A percentile compares a stretch with the other conserved stretches of the same genome.
Evolutionary conservation across 1,284 basidiomycete genomes (phyloP).

Genomic region (Marasmius tenuissimus): DNA sequence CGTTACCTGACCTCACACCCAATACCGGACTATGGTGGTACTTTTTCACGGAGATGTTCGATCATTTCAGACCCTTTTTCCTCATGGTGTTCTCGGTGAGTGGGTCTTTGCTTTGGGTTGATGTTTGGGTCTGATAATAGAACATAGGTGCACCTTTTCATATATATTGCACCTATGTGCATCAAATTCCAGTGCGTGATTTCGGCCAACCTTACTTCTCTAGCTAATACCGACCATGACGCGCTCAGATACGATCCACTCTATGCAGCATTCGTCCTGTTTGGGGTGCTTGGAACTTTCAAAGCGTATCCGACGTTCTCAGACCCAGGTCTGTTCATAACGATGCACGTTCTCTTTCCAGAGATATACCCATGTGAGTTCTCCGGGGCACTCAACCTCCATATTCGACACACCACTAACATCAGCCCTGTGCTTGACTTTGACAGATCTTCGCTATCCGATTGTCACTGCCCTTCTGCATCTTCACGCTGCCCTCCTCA

Average conservation of each 20-base stretch:
- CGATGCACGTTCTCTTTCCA: slow-evolving; percentile 80
- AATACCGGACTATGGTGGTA: slow-evolving; percentile 99
- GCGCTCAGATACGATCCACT: slow-evolving; percentile 75
- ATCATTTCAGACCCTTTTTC: slow-evolving; percentile 96
- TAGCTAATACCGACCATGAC: not conserved
- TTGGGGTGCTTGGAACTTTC: slow-evolving; percentile 82
- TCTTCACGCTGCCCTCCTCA: slow-evolving; percentile 81
- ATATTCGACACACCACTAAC: not conserved
- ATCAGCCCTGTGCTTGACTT: not conserved
- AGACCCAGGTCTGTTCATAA: slow-evolving; percentile 85
- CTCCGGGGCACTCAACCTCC: not conserved
- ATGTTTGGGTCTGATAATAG: slow-evolving; percentile 22
- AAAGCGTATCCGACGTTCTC: slow-evolving; percentile 92
- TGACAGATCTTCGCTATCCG: slow-evolving; percentile 82
- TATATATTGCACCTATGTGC: slow-evolving; percentile 84
- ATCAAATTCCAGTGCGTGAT: slow-evolving; percentile 78
- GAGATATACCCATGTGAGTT: slow-evolving; percentile 80
- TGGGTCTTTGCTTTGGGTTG: slow-evolving; percentile 13
- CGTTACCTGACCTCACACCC: slow-evolving; percentile 85
- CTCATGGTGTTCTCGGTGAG: slow-evolving; percentile 91
- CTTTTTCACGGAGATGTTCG: slow-evolving; percentile 99
- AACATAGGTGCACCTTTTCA: slow-evolving; percentile 78
- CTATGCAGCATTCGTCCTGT: slow-evolving; percentile 76
- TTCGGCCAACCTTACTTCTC: not conserved
- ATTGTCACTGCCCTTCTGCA: slow-evolving; percentile 85